phyloP scores from a whole-genome alignment of 2,329 filamentous ascomycete genomes.

The Camillea tinctor region DNA sequence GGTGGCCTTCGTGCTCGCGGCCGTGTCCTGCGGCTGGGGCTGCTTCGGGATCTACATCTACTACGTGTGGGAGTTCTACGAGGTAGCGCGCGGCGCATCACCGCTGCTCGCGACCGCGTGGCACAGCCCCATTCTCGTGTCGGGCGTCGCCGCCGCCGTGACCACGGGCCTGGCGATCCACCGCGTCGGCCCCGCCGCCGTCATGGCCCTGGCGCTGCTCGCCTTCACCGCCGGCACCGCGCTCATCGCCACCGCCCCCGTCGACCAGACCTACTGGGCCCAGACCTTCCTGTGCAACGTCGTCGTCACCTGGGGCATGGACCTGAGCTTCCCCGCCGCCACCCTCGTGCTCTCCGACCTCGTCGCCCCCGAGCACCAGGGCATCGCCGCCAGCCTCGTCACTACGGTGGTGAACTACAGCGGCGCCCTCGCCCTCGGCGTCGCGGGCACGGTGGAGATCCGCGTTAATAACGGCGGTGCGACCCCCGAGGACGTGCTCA shows the following conservation, averaged over 20 bases:
- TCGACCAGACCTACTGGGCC: slow-evolving; percentile 53
- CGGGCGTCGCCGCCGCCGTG: slow-evolving; percentile 36
- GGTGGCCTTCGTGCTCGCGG: slow-evolving; percentile 48
- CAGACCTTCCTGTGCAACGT: slow-evolving; percentile 51
- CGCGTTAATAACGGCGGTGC: slow-evolving; percentile 16
- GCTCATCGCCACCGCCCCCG: slow-evolving; percentile 38
- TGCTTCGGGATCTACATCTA: slow-evolving; percentile 46
- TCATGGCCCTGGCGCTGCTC: slow-evolving; percentile 32
- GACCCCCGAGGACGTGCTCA: slow-evolving; percentile 21
- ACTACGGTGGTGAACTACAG: slow-evolving; percentile 59
- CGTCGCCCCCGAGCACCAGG: slow-evolving; percentile 32
- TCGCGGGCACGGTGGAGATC: slow-evolving; percentile 48
- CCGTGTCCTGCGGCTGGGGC: slow-evolving; percentile 46
- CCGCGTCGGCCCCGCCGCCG: slow-evolving; percentile 30
- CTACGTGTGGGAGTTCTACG: slow-evolving; percentile 44
- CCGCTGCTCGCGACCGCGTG: slow-evolving; percentile 40
- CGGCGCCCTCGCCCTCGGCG: slow-evolving; percentile 53
- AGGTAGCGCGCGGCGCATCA: slow-evolving; percentile 35
- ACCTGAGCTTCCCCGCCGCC: slow-evolving; percentile 55
- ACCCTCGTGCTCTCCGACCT: slow-evolving; percentile 50
- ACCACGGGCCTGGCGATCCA: slow-evolving; percentile 30
- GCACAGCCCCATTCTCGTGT: slow-evolving; percentile 38
- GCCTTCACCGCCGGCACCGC: slow-evolving; percentile 31
- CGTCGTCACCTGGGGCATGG: slow-evolving; percentile 52
- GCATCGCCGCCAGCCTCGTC: slow-evolving; percentile 45